Conservation (phyloP, 495 filamentous ascomycete species). For the Arthonia radiata region DNA sequence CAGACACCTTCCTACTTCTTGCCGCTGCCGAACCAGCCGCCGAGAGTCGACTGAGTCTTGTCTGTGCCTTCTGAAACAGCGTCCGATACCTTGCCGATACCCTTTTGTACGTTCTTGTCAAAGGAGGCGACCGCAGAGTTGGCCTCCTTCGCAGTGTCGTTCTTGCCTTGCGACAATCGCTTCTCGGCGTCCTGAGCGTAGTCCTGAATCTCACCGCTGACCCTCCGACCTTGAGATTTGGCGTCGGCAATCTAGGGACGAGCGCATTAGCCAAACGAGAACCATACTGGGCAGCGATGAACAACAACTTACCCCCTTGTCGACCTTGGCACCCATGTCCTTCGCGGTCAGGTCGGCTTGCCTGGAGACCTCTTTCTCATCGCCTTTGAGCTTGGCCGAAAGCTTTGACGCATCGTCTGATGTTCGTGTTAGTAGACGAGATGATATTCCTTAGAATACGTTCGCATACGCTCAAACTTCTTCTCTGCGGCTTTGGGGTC, state of each 20-base stretch:
- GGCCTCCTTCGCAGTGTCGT: constrained; percentile 9
- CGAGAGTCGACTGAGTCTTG: constrained; percentile 55
- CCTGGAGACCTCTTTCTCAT: constrained; percentile 28
- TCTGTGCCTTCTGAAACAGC: constrained; percentile 48
- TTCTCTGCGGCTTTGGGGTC: constrained; percentile 58
- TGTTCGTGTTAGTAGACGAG: neutral
- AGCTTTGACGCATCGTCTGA: constrained; percentile 8
- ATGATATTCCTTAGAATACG: neutral
- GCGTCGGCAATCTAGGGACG: constrained; percentile 15
- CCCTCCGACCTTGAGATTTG: constrained; percentile 26
- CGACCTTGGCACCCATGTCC: constrained; percentile 27
- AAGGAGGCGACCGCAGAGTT: constrained; percentile 19
- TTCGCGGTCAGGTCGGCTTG: constrained; percentile 22
- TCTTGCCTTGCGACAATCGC: constrained; percentile 38
- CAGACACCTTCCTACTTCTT: too few species aligned
- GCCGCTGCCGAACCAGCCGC: constrained; percentile 58
- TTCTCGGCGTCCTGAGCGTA: constrained; percentile 33
- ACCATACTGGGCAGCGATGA: neutral
- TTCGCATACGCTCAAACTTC: constrained; percentile 44
- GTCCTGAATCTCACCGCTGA: constrained; percentile 34
- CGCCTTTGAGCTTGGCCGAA: constrained; percentile 36
- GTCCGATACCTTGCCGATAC: too few species aligned
- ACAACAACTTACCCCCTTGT: constrained; percentile 24
- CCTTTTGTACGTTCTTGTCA: too few species aligned
- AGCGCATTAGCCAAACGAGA: constrained; percentile 1